Percentiles rank a stretch among this genome's conserved stretches.
These are phyloP conservation scores for Podospora conica DNA, from an alignment of 495 filamentous ascomycete genomes.

Conservation along the genomic window DNA sequence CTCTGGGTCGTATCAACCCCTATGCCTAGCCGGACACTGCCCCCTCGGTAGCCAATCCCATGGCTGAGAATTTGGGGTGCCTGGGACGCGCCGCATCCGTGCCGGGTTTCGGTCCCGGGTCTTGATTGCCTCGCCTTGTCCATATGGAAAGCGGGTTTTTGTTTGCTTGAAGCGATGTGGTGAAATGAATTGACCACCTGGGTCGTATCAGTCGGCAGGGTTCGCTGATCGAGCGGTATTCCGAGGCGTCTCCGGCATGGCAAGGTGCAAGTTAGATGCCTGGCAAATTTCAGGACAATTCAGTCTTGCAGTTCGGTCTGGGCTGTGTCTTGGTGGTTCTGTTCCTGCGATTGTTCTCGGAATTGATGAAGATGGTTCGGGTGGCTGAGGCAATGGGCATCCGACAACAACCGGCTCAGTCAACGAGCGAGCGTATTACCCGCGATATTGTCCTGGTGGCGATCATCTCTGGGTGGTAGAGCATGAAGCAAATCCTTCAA, in stretches of 20 bases:
- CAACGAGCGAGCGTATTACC: no score
- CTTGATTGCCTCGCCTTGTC: neutral
- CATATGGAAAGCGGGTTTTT: neutral
- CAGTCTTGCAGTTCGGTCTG: no score
- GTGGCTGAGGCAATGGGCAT: no score
- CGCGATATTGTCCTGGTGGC: no score
- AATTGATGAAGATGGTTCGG: no score
- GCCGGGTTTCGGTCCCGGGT: neutral
- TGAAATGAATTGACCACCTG: no score
- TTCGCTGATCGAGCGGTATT: neutral
- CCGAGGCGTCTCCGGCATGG: neutral
- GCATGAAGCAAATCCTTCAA: no score
- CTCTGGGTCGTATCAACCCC: neutral
- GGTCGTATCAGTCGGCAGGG: no score
- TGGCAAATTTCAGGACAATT: neutral
- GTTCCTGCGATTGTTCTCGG: neutral
- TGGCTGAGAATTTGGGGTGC: neutral
- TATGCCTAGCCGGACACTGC: no score
- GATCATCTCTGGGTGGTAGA: no score
- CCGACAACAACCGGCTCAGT: no score
- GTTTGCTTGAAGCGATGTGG: neutral
- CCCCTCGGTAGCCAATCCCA: neutral
- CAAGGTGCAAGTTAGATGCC: neutral
- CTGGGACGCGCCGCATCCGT: neutral
- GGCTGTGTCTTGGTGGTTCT: neutral